Conservation (phyloP, 78 protist genomes). For the Guillardia theta region DNA sequence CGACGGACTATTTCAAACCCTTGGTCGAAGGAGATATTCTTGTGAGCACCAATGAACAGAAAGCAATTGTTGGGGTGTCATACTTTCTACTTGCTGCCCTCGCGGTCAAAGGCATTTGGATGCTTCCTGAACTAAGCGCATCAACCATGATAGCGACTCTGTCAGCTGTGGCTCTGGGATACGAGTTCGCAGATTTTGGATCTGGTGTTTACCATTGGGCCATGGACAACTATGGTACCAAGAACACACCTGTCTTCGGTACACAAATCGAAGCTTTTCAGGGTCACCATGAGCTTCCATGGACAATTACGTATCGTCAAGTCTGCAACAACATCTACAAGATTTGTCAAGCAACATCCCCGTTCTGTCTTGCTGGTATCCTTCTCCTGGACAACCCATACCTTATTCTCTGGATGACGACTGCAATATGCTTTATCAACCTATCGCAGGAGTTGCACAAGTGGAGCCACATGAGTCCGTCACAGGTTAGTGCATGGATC, state of each 20-base stretch:
- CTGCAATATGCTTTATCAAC: not conserved
- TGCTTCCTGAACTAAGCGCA: not conserved
- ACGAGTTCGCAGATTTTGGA: not conserved
- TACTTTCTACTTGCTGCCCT: not conserved
- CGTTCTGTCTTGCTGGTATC: not conserved
- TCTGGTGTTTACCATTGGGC: constrained; percentile 14
- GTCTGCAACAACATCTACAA: constrained; percentile 21
- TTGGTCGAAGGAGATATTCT: not conserved
- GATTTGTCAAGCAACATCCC: not conserved
- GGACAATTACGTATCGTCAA: not conserved
- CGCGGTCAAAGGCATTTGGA: not conserved
- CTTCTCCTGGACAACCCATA: not conserved
- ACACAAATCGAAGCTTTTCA: constrained; percentile 13
- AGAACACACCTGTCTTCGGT: not conserved
- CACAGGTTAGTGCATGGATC: not conserved
- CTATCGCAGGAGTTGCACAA: constrained; percentile 4
- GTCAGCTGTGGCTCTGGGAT: not conserved
- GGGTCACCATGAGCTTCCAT: not conserved
- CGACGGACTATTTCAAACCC: not conserved
- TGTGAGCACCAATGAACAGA: not conserved
- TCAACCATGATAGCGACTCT: not conserved
- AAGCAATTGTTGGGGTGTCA: not conserved
- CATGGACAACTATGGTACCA: not conserved
- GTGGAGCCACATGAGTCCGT: not conserved
- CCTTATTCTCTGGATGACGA: not conserved